Base-by-base conservation (phyloP, 2,329 filamentous ascomycete genomes). In the Drechslerella dactyloides region DNA sequence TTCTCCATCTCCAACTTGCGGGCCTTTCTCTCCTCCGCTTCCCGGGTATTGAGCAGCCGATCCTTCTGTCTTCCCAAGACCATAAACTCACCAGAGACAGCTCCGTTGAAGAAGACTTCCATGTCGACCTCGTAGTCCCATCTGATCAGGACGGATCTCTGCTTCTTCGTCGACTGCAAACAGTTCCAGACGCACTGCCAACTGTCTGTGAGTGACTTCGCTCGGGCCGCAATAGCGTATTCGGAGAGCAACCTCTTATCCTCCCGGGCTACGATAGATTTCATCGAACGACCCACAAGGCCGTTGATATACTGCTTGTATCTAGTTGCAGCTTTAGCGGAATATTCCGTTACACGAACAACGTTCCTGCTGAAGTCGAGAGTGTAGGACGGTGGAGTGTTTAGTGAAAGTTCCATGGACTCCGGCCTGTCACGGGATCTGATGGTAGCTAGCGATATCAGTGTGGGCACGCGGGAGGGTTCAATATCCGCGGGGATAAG, bases 61-160 rank as follows among this genome's bases (percentile, higher is more conserved):
- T 65, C 61, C 27, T 65, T 65, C 21, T 42, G 33, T 24, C 53
- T 37, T 5, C 61, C 61, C 10, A 57, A 7, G 19, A 58, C 33
- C 61, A 65, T 65, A 37, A 65, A 65, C 21, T 65, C 61, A 4
- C 61, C 61, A 27, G 27, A 6, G 17, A 17, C 7, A 2, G 61
- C 52, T 3, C 61, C 61, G 21, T 10, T 23, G 15, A 65, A 52
- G 21, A 65, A 65, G 8, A 65, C 61, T 21, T 65, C 61, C 51
- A 65, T 40, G 53, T 65, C 61, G 13, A 65, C 61, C 23, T 65
- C 53, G 33, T 65, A 65, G 21, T 58, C 33, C 61, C 61, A 65
- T 7, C 23, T 42, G 13, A 65, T 52, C 6, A 65, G 42, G 11
- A 52, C 40, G 0, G 53, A 51, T 37, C 61, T 51, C 23, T 65